Conservation (phyloP, 2,329 filamentous ascomycete species). For the Juglanconis oblonga region DNA sequence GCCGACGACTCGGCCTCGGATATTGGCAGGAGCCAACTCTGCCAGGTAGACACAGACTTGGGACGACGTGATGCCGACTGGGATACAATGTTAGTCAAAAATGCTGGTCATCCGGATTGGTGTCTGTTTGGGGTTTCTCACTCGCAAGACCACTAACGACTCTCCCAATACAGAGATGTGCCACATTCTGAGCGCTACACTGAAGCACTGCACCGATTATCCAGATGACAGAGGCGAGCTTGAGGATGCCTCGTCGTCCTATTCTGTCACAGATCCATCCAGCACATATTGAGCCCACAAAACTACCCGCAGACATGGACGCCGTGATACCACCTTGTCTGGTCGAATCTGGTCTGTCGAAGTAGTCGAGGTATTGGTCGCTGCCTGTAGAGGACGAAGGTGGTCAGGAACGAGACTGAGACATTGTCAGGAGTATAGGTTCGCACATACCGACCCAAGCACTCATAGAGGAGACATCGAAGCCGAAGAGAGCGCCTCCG, state of each 20-base stretch:
- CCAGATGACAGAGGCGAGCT: slow-evolving; percentile 50
- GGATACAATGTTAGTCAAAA: slow-evolving; percentile 24
- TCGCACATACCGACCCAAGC: slow-evolving; percentile 47
- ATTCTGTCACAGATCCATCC: slow-evolving; percentile 49
- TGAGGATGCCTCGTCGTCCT: slow-evolving; percentile 48
- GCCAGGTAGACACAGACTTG: slow-evolving; percentile 69
- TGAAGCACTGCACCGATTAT: slow-evolving; percentile 16
- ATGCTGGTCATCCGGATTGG: too few relatives aligned
- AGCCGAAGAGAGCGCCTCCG: slow-evolving; percentile 72
- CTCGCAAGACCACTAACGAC: slow-evolving; percentile 62
- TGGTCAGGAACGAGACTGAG: not conserved
- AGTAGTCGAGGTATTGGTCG: slow-evolving; percentile 17
- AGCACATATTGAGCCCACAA: slow-evolving; percentile 53
- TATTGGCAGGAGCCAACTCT: slow-evolving; percentile 59
- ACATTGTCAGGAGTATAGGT: not conserved
- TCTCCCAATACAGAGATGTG: slow-evolving; percentile 70
- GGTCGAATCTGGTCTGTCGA: slow-evolving; percentile 33
- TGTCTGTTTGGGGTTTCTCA: not conserved
- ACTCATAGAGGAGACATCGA: slow-evolving; percentile 75
- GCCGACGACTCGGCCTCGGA: slow-evolving; percentile 59
- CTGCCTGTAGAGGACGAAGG: slow-evolving; percentile 37
- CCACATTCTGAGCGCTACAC: slow-evolving; percentile 48
- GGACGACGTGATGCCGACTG: slow-evolving; percentile 71
- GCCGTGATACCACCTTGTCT: slow-evolving; percentile 68
- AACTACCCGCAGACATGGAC: slow-evolving; percentile 71